phyloP scores from a whole-genome alignment of 2,329 filamentous ascomycete genomes.

The Parastagonospora nodorum region DNA sequence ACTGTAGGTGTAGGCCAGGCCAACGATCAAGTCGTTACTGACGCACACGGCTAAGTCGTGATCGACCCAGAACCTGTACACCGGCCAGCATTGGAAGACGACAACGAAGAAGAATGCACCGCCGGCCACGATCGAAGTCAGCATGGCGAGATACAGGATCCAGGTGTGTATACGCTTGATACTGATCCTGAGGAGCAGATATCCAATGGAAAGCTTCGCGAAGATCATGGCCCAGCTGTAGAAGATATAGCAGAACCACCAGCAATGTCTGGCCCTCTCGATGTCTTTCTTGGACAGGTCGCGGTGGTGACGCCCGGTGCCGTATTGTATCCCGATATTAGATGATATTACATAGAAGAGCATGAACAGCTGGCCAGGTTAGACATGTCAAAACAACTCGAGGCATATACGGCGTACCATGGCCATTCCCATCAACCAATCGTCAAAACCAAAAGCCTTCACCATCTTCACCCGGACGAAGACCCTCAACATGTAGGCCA shows the following conservation, averaged over 20 bases:
- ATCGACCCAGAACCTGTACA: constrained; percentile 57
- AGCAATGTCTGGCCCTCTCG: constrained; percentile 32
- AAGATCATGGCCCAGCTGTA: constrained; percentile 39
- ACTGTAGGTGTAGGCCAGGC: constrained; percentile 54
- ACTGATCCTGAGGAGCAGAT: constrained; percentile 38
- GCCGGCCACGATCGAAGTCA: constrained; percentile 43
- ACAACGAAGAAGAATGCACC: constrained; percentile 53
- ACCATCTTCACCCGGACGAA: constrained; percentile 41
- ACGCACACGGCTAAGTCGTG: constrained; percentile 49
- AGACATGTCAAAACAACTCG: background rate
- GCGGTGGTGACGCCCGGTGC: constrained; percentile 35
- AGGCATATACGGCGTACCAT: constrained; percentile 20
- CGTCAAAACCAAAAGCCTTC: constrained; percentile 42
- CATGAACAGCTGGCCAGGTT: constrained; percentile 27
- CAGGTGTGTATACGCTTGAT: constrained; percentile 35
- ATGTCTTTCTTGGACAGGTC: constrained; percentile 27
- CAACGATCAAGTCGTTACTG: constrained; percentile 46
- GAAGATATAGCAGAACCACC: constrained; percentile 43
- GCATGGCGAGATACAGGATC: constrained; percentile 48
- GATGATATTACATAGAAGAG: constrained; percentile 31
- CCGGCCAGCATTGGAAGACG: constrained; percentile 57
- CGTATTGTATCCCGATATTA: constrained; percentile 33
- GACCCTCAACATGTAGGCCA: constrained; percentile 34
- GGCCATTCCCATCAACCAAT: constrained; percentile 42
- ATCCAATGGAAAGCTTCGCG: constrained; percentile 42